These are phyloP conservation scores for Pyrenochaeta sp. DNA, from an alignment of 2,329 filamentous ascomycete species.

Conservation along the genomic window DNA sequence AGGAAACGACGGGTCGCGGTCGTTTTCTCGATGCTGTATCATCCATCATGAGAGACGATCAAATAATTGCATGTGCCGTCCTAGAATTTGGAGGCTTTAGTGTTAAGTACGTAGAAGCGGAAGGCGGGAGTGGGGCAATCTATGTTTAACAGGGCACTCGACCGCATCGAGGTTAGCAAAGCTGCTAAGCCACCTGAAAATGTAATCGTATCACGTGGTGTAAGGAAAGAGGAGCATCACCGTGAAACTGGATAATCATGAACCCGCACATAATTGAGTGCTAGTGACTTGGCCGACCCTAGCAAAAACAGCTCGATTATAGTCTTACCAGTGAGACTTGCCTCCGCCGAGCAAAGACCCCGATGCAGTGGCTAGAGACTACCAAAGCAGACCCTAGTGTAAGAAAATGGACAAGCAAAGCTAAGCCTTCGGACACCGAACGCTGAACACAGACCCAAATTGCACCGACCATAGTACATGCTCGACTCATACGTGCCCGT, in stretches of 20 bases:
- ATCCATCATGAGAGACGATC: slow-evolving; percentile 18
- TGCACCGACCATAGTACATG: neutral
- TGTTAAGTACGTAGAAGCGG: neutral
- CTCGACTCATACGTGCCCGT: neutral
- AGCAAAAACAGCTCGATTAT: neutral
- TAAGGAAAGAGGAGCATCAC: neutral
- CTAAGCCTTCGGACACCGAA: slow-evolving; percentile 7
- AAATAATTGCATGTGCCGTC: neutral
- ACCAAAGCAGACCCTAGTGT: neutral
- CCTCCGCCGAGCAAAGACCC: neutral
- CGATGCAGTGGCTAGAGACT: neutral
- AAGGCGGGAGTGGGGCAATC: neutral
- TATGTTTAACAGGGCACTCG: neutral
- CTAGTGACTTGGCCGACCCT: neutral
- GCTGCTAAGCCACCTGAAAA: neutral
- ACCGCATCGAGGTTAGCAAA: neutral
- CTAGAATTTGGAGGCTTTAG: neutral
- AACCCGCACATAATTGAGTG: neutral
- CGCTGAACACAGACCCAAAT: neutral
- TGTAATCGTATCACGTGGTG: neutral
- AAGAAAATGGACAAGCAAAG: slow-evolving; percentile 1
- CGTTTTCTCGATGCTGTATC: slow-evolving; percentile 22
- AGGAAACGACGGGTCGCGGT: slow-evolving; percentile 35
- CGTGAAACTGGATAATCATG: neutral
- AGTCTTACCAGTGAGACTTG: neutral